Base-by-base conservation (phyloP, 768 basidiomycete species). In the Suillus americanus region DNA sequence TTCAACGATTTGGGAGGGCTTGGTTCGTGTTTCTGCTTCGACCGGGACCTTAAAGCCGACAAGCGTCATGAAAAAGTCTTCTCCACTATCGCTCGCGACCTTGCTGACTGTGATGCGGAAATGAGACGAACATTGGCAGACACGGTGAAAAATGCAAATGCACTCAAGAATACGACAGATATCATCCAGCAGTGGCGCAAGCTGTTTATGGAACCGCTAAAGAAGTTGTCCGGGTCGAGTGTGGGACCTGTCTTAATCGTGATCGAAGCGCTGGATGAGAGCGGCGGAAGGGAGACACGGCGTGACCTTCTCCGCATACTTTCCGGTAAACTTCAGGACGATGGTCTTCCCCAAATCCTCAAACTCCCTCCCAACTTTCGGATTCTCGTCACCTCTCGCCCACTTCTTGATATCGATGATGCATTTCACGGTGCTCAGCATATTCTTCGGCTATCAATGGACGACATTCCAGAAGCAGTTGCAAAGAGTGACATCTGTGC, bases 41-140 rank as follows among this genome's bases (percentile, higher is more conserved):
- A 64, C 48, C 66, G 41, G 23, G 53, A 14, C 28, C 38, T 4
- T 43, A 35, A 60, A 35, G 38, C 38, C 6, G 59, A 46, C 56
- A 20, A 48, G 23, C 63, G 62, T 35, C 59, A 61, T 48, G 40
- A 28, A 62, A 30, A 65, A 67, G 13, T 78, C 38, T 75, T 77
- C 67, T 71, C 69, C 23, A 79, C 77, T 41, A 71, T 78, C 5
- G 75, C 69, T 25, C 62, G 64, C 25, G 66, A 70, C 14, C 54
- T 72, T 3, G 71, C 71, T 45, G 65, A 65, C 10, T 63, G 69
- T 48, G 66, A 71, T 35, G 7, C 43, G 13, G 37, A 54, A 10
- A 45, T 64, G 25, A 64, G 41, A 48, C 61, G 20, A 13, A 13
- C 45, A 16, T 33, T 65, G 23, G 46, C 37, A 10, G 16, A 37